Evolutionary conservation across 2,329 filamentous ascomycete species (phyloP).

Genomic region (Beauveria medogensis): DNA sequence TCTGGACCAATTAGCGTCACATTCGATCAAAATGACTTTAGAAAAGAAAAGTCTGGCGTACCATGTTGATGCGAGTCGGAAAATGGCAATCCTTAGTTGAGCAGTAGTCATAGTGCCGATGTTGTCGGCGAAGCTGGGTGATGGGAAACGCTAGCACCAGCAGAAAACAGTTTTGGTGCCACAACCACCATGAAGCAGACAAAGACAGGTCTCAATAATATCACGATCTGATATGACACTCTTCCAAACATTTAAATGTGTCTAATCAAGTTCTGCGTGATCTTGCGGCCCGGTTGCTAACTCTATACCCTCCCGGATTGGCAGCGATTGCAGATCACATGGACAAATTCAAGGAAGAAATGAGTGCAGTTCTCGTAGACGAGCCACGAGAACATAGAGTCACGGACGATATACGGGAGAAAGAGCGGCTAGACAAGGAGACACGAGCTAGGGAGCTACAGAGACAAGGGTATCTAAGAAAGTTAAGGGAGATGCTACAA

Average conservation of each 20-base stretch:
- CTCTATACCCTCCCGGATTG: background rate
- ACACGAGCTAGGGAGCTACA: background rate
- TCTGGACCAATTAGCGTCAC: background rate
- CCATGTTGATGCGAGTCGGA: background rate
- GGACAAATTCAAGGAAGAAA: background rate
- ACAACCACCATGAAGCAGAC: too few species aligned
- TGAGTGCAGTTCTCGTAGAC: background rate
- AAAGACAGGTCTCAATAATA: too few species aligned
- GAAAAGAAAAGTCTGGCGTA: background rate
- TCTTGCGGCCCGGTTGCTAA: background rate
- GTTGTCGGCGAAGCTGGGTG: too few species aligned
- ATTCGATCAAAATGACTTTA: background rate
- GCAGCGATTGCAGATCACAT: background rate
- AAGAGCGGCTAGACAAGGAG: background rate
- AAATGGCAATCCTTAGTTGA: background rate
- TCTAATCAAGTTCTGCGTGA: background rate
- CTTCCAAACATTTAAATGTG: background rate
- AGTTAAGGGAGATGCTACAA: background rate
- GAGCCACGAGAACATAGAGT: background rate
- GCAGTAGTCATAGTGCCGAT: background rate
- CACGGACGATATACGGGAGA: background rate
- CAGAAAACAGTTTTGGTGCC: too few species aligned
- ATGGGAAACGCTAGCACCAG: too few species aligned
- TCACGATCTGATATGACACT: too few species aligned
- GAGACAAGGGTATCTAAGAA: background rate